phyloP scores from a whole-genome alignment of 495 filamentous ascomycete genomes.

The Tuber brumale region DNA sequence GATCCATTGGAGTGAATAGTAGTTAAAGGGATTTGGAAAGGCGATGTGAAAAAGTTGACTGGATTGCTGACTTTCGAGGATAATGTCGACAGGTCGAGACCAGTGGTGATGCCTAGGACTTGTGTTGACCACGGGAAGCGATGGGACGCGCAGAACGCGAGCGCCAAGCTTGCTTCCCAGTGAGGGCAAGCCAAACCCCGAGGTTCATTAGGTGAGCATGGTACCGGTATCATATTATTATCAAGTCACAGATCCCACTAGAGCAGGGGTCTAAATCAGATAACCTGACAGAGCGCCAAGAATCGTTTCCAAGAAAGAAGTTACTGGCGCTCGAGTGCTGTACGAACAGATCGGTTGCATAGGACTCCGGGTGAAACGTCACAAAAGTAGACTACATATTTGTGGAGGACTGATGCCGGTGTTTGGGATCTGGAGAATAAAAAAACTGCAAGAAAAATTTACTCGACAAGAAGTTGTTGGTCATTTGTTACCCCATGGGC shows the following conservation, averaged over 20 bases:
- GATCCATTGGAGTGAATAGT: slow-evolving; percentile 23
- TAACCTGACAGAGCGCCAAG: not conserved
- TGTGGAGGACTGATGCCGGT: not conserved
- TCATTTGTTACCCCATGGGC: not conserved
- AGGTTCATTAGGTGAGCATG: not conserved
- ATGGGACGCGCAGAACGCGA: slow-evolving; percentile 4
- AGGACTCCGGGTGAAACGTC: not conserved
- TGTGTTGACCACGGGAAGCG: not conserved
- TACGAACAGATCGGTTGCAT: not conserved
- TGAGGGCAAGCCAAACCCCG: not conserved
- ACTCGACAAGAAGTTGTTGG: not conserved
- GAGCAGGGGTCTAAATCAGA: not conserved
- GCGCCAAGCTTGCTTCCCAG: not conserved
- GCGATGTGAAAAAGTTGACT: not conserved
- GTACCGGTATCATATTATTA: not conserved
- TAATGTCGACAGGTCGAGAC: not conserved
- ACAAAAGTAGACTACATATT: not conserved
- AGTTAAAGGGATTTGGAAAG: not conserved
- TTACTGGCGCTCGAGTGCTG: too few relatives aligned
- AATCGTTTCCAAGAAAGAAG: not conserved
- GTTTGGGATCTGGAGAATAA: not conserved
- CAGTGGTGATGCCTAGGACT: not conserved
- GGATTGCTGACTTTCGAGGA: not conserved
- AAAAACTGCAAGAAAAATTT: not conserved
- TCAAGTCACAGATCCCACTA: not conserved